Percentiles rank a stretch among this genome's conserved stretches.
Evolutionary conservation across 2,329 filamentous ascomycete species (phyloP).

Genomic region (Cytospora leucostoma): DNA sequence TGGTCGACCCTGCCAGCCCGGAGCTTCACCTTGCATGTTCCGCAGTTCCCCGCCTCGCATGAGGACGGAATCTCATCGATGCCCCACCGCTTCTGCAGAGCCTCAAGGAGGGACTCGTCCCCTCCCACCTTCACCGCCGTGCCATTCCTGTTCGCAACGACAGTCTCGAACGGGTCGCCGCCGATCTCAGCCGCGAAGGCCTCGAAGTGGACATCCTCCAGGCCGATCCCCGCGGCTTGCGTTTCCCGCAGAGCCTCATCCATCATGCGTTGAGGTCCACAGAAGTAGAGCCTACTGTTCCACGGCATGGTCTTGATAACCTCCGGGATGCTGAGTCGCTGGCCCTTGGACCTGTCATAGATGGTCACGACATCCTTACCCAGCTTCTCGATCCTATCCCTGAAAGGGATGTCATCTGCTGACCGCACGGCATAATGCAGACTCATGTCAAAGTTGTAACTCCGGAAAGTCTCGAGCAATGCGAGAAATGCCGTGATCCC

Average conservation of each 20-base stretch:
- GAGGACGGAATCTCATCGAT: constrained; percentile 46
- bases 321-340: constrained; percentile 52
- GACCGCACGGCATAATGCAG: constrained; percentile 62
- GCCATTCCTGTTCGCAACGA: constrained; percentile 45
- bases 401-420: constrained; percentile 55
- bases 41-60: constrained; percentile 58
- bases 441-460: constrained; percentile 51
- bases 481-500: constrained; percentile 66
- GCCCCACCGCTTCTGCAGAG: constrained; percentile 46
- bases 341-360: constrained; percentile 54
- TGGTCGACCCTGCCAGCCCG: constrained; percentile 49
- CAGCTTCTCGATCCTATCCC: constrained; percentile 46
- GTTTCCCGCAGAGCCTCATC: constrained; percentile 49
- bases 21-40: constrained; percentile 51
- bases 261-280: constrained; percentile 60
- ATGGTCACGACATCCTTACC: constrained; percentile 44
- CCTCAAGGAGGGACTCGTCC: constrained; percentile 54
- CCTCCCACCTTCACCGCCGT: constrained; percentile 47
- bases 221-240: constrained; percentile 44
- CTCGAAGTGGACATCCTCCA: constrained; percentile 61
- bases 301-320: constrained; percentile 50
- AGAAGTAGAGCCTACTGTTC: constrained; percentile 63
- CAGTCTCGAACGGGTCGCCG: constrained; percentile 62
- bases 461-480: constrained; percentile 44
- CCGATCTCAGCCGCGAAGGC: constrained; percentile 55